Base-by-base conservation (phyloP, 1,284 basidiomycete species). In the Boletus smithii region DNA sequence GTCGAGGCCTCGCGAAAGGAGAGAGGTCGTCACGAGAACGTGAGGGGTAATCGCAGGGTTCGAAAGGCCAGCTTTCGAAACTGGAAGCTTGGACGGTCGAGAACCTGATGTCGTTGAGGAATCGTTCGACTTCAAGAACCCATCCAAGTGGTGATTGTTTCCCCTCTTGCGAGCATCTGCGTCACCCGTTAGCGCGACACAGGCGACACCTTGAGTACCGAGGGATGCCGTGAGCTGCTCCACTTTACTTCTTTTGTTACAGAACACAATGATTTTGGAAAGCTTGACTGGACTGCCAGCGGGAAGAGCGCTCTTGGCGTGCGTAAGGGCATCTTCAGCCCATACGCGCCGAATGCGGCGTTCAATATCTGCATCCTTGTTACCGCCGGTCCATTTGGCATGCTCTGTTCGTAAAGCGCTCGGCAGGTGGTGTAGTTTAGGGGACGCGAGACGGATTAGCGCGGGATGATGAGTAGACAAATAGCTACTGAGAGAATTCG, bases 1-100 rank as follows among this genome's bases (percentile, higher is more conserved):
- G 65, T 95, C 93, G 9, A 95, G 76, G 3, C 92, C 93, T 14
- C 93, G 81, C n/a, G 91, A 91, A 24, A 95, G 82, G 18, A 95
- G 74, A 9, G 91, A 94, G 0, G 92, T 95, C 20, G 92, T 94
- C 48, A 95, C 77, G 56, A 95, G 73, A 23, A 94, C 83, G 48
- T 85, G 77, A 13, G 88, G 81, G 0, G 65, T 58, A 5, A 61
- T 52, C 24, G 56, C 53, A 1, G 61, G 57, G 33, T 69, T 66
- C 11, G 51, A 63, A 8, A 44, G 45, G 3, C 52, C 49, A 11
- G 47, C 45, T 39, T 38, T 46, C 8, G 29, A 42, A 36, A 46
- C 40, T 0, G 37, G 41, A 5, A 50, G 35, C 3, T 46, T 51
- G 5, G 62, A 62, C 54, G 44, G 20, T 14, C 14, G 37, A 48